A percentile compares a stretch with the other conserved stretches of the same genome.
phyloP scores from a whole-genome alignment of 352 stramenopile species.

The Phytophthora macrochlamydospora region DNA sequence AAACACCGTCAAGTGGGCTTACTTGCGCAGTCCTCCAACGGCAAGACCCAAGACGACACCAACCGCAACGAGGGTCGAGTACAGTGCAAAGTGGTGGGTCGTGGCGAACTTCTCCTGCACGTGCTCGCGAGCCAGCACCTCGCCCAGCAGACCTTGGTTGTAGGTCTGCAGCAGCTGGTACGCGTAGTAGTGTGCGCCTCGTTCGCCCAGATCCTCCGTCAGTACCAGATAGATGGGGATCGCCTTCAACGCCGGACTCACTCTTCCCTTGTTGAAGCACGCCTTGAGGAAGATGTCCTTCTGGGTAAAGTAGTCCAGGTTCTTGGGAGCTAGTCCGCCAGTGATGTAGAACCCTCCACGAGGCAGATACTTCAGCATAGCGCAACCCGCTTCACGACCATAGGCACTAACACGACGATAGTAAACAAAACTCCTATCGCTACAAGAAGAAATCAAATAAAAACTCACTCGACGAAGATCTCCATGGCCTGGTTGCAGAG shows the following conservation, averaged over 20 bases:
- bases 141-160: too few species aligned
- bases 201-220: slow-evolving; percentile 88
- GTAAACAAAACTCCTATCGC: too few species aligned
- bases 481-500: slow-evolving; percentile 89
- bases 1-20: too few species aligned
- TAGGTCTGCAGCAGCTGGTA: slow-evolving; percentile 63
- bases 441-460: too few species aligned
- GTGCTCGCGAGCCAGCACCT: too few species aligned
- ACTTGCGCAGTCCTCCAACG: too few species aligned
- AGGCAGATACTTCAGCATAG: slow-evolving; percentile 94
- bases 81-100: too few species aligned
- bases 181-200: slow-evolving; percentile 87
- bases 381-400: slow-evolving; percentile 93
- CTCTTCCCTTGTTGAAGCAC: slow-evolving; percentile 87
- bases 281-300: slow-evolving; percentile 74
- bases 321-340: slow-evolving; percentile 96
- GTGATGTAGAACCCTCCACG: slow-evolving; percentile 96
- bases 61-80: too few species aligned
- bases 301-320: slow-evolving; percentile 92
- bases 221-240: slow-evolving; percentile 90
- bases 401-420: slow-evolving; percentile 64
- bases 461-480: slow-evolving; percentile 83
- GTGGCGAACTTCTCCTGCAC: too few species aligned
- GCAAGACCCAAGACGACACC: too few species aligned
- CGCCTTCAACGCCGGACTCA: slow-evolving; percentile 68